phyloP scores from a whole-genome alignment of 257 asterid genomes.

The Ehretia macrophylla region DNA sequence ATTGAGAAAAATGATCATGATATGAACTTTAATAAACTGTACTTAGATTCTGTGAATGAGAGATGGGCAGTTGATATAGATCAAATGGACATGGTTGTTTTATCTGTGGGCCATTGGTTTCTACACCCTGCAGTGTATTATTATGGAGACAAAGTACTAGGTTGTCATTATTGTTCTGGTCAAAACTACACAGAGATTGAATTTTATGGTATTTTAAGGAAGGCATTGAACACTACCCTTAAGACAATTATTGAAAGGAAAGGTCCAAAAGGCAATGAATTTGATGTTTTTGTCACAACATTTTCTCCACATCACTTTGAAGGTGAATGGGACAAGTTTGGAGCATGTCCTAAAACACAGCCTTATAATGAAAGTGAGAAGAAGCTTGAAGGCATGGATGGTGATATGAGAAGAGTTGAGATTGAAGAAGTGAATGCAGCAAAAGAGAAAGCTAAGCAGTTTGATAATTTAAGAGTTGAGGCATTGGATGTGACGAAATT shows the following conservation, averaged over 20 bases:
- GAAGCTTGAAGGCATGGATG: slow-evolving; percentile 49
- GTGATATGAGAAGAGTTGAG: slow-evolving; percentile 57
- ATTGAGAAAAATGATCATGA: slow-evolving; percentile 32
- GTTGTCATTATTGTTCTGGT: slow-evolving; percentile 48
- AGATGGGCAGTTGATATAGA: slow-evolving; percentile 54
- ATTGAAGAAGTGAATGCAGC: slow-evolving; percentile 36
- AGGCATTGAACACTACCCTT: slow-evolving; percentile 50
- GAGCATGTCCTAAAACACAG: slow-evolving; percentile 57
- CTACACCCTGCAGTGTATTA: slow-evolving; percentile 42
- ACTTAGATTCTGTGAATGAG: slow-evolving; percentile 53
- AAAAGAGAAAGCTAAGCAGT: slow-evolving; percentile 14
- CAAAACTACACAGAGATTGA: slow-evolving; percentile 53
- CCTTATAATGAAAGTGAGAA: slow-evolving; percentile 45
- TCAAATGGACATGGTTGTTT: slow-evolving; percentile 41
- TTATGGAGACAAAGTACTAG: slow-evolving; percentile 34
- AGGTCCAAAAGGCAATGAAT: slow-evolving; percentile 1
- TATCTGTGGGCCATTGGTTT: slow-evolving; percentile 76
- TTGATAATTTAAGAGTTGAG: slow-evolving; percentile 34
- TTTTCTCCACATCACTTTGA: slow-evolving; percentile 79
- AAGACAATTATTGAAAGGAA: slow-evolving; percentile 21
- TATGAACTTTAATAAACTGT: slow-evolving; percentile 33
- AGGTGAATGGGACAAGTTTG: slow-evolving; percentile 81
- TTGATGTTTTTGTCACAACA: slow-evolving; percentile 46
- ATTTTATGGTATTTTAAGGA: slow-evolving; percentile 45
- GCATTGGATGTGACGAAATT: slow-evolving; percentile 58